Conservation (phyloP, 2,329 filamentous ascomycete genomes). For the Stagonosporopsis rhizophila region DNA sequence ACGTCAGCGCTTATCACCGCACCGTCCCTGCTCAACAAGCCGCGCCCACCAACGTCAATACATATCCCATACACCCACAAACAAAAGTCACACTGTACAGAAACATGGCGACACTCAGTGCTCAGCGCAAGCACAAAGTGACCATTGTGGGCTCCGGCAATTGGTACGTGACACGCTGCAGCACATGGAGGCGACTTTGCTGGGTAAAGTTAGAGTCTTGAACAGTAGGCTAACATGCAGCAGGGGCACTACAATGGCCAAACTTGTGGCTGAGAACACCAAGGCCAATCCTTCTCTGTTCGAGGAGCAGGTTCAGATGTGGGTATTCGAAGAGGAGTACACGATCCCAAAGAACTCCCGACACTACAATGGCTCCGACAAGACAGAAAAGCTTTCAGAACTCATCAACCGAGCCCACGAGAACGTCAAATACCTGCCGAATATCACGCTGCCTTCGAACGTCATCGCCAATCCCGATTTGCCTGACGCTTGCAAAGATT, state of each 20-base stretch:
- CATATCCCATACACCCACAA: conserved; percentile 4
- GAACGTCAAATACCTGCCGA: conserved; percentile 98
- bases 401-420: conserved; percentile 94
- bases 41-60: conserved; percentile 14
- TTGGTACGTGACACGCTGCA: conserved; percentile 66
- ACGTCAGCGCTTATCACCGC: conserved; percentile 32
- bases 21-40: conserved; percentile 14
- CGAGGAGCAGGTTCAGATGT: conserved; percentile 93
- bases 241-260: conserved; percentile 96
- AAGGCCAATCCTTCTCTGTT: conserved; percentile 79
- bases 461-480: conserved; percentile 84
- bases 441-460: conserved; percentile 81
- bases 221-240: conserved; percentile 20
- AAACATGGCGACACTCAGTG: conserved; percentile 58
- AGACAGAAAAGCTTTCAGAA: conserved; percentile 83
- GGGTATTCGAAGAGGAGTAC: conserved; percentile 96
- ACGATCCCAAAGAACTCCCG: conserved; percentile 73
- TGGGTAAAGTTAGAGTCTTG: background rate
- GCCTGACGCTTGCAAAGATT: conserved; percentile 78
- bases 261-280: conserved; percentile 94
- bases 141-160: conserved; percentile 95
- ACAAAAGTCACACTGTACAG: conserved; percentile 16
- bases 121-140: conserved; percentile 84
- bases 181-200: no score
- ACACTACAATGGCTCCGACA: conserved; percentile 70